These are phyloP conservation scores for Botrytis hyacinthi DNA, from an alignment of 2,329 filamentous ascomycete genomes.

Conservation along the genomic window DNA sequence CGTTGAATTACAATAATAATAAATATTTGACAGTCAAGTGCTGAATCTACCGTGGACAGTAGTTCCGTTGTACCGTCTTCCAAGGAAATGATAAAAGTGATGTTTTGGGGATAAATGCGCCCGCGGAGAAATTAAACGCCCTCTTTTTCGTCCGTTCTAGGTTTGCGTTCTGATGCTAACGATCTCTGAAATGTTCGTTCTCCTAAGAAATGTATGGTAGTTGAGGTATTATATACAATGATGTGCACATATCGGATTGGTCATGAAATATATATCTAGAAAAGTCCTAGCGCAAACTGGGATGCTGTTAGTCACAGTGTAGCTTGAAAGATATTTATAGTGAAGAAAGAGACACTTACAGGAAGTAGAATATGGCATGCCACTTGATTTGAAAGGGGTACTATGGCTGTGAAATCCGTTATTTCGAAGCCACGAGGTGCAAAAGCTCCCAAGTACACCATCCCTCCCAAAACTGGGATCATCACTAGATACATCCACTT, in stretches of 20 bases:
- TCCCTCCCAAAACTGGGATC: constrained; percentile 28
- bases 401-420: constrained; percentile 56
- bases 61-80: background rate
- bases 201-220: background rate
- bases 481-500: constrained; percentile 47
- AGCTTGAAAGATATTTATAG: background rate
- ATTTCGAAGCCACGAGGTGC: constrained; percentile 52
- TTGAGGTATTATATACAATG: background rate
- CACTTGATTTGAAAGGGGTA: constrained; percentile 49
- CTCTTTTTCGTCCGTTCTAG: background rate
- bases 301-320: constrained; percentile 9
- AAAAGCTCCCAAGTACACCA: constrained; percentile 33
- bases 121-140: background rate
- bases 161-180: background rate
- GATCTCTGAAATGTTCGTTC: background rate
- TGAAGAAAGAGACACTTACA: constrained; percentile 14
- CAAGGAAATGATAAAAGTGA: background rate
- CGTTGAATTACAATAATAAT: background rate
- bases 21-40: background rate
- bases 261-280: background rate
- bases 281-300: constrained; percentile 26
- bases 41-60: background rate
- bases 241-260: background rate
- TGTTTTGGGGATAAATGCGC: background rate
- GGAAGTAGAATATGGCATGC: constrained; percentile 28